Evolutionary conservation across 495 filamentous ascomycete species (phyloP), one percentile per base, ranked within the genome.

Genomic region (Podospora pseudocomata): DNA sequence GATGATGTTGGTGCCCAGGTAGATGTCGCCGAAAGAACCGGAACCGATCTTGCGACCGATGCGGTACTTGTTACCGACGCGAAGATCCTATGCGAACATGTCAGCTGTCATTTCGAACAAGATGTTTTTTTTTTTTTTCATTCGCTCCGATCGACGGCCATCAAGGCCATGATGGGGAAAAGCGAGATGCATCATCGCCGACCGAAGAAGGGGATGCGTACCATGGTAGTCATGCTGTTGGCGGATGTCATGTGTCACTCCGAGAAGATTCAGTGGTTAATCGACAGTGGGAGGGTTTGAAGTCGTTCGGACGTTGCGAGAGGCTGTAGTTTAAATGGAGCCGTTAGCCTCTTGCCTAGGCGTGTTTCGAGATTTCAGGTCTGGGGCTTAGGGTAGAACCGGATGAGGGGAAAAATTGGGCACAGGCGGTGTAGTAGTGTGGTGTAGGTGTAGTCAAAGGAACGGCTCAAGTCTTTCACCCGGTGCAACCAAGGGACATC

Each of bases 1-100:
- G 80, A 99, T 99, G 82, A 99, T 99, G 86, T 99, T 99, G 78
- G 96, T 99, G 70, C 95, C 95, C 26, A 99, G 92, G 81, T 99
- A 99, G 73, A 99, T 99, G 71, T 99, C 96, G 82, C 96, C 96
- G 81, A 99, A 99, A 79, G 90, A 94, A 72, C 96, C 96, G 68
- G 93, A 97, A 72, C 96, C 96, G 78, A 99, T 99, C 86, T 99
- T 99, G 66, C 96, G 93, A 74, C 96, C 96, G 80, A 99, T 99
- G 68, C 96, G 92, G 88, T 99, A 99, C 82, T 99, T 98, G 81
- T 99, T 99, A 79, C 95, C 95, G 83, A 99, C 95, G 80, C 95
- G 92, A 72, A 99, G 88, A 90, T 99, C 95, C 95, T 99, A 39
- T 6, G 1, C 6, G 4, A 58, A 20, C 6, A 58, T 20, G 55